Base-by-base conservation (phyloP, 1,139 yeast species). In the Spencermartinsiella ligniputridi region DNA sequence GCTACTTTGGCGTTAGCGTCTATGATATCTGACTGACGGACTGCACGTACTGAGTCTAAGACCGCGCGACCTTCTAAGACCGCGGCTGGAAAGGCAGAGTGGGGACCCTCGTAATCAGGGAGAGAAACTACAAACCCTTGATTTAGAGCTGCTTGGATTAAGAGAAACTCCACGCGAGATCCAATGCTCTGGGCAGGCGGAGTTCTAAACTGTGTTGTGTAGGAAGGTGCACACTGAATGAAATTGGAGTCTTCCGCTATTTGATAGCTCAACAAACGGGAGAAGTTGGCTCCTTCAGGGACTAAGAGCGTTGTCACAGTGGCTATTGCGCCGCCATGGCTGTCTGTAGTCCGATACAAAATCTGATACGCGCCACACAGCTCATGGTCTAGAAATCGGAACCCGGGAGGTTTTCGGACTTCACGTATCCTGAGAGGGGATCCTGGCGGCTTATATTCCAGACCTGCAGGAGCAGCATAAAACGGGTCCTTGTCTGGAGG, bases 201-300 rank as follows among this genome's bases (percentile, higher is more conserved):
- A 9, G 33, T 27, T 12, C 41, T 40, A 25, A 25, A 22, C 40
- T 51, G 49, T 32, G 51, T 32, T 9, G 49, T 39, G 40, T 57
- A 61, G n/a, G 63, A 57, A 17, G 62, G 60, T 35, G 62, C 58
- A 41, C 64, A 61, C 30, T 52, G 53, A 29, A 57, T 48, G 44
- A 44, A 51, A 6, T 53, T 49, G 15, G 63, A 40, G 42, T 61
- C 65, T 46, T 61, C 64, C 34, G 61, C 55, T 34, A 49, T 38
- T 46, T 58, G 64, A 43, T 53, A 57, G 11, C 62, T 55, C 17
- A 60, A 45, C 17, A 61, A 41, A 43, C 50, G 50, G 16, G 45
- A 21, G 44, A 44, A 40, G 15, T 43, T 35, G 19, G 52, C 52
- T 19, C 45, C 41, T 9, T 39, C 35, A 4, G 66, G 66, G 19